These are phyloP conservation scores for Calonectria fujianensis DNA, from an alignment of 2,329 filamentous ascomycete species.

Conservation along the genomic window DNA sequence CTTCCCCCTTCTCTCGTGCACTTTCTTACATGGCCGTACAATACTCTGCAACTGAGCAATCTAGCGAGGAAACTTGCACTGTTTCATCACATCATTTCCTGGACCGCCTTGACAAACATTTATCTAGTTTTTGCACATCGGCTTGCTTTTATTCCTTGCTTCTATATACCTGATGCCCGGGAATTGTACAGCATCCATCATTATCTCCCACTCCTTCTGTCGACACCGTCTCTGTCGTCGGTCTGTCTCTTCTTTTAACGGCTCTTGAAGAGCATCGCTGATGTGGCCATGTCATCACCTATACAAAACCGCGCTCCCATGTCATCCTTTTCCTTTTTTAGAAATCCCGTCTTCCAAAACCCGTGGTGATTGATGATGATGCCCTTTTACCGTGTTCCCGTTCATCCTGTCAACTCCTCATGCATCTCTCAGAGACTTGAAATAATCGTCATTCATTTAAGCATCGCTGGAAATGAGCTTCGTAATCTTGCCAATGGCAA, in stretches of 20 bases:
- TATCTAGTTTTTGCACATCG: conserved; percentile 31
- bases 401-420: conserved; percentile 42
- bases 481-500: conserved; percentile 99
- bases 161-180: conserved; percentile 46
- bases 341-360: conserved; percentile 37
- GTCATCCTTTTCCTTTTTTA: conserved; percentile 31
- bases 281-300: conserved; percentile 46
- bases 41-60: not conserved
- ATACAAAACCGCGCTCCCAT: conserved; percentile 45
- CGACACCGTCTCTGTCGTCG: conserved; percentile 21
- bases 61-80: not conserved
- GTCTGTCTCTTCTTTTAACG: conserved; percentile 40
- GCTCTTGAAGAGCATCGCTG: conserved; percentile 40
- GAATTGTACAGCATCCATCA: conserved; percentile 47
- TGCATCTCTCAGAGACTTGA: conserved; percentile 26
- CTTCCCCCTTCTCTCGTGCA: not conserved
- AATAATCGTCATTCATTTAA: conserved; percentile 52
- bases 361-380: conserved; percentile 44
- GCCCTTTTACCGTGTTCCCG: conserved; percentile 37
- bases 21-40: not conserved
- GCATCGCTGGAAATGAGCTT: conserved; percentile 78
- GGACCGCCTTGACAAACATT: not conserved
- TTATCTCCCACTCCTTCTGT: conserved; percentile 43
- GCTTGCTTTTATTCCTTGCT: conserved; percentile 44
- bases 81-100: not conserved